Evolutionary conservation across 2,329 filamentous ascomycete genomes (phyloP), one percentile per base, ranked within the genome.

Genomic region (Penicillium freii): DNA sequence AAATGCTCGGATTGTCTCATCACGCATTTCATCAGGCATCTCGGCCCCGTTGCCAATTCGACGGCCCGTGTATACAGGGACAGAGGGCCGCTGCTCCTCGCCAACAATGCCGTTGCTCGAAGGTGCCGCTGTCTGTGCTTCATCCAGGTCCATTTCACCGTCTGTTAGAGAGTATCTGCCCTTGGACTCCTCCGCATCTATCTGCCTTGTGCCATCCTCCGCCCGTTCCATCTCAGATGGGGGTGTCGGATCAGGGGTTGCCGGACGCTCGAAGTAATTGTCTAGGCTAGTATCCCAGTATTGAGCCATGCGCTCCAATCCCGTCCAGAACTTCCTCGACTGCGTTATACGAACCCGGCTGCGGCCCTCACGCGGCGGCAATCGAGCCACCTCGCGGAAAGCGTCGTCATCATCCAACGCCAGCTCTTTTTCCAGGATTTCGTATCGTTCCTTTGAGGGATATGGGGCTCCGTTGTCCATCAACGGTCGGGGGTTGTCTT

Each of bases 261-360:
- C 65, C 27, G 73, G 69, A 17, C 72, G 70, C 52, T 78, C 75
- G 56, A 78, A 78, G 67, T 85, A 85, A 31, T 84, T 71, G 62
- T 87, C 85, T 47, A 81, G 67, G 57, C 80, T 84, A 39, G 76
- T 77, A 66, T 87, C 85, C 84, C 85, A 87, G 66, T 85, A 87
- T 61, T 84, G 82, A 17, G 82, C 77, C 78, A 87, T 78, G 36
- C 78, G 80, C 62, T 86, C 82, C 51, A 87, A 73, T 2, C 78
- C 80, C 51, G 80, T 77, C 80, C 82, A 87, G 69, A 87, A 87
- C 55, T 82, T 84, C 51, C 84, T 77, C 57, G 83, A 79, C 62
- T 85, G 81, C 0, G 81, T 79, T 44, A 87, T 65, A 17, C 81
- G 77, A 5, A 82, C 75, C 19, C 79, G 77, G 53, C 76, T 71